Base-by-base conservation (phyloP, 1,284 basidiomycete species). In the Tylopilus sp. region DNA sequence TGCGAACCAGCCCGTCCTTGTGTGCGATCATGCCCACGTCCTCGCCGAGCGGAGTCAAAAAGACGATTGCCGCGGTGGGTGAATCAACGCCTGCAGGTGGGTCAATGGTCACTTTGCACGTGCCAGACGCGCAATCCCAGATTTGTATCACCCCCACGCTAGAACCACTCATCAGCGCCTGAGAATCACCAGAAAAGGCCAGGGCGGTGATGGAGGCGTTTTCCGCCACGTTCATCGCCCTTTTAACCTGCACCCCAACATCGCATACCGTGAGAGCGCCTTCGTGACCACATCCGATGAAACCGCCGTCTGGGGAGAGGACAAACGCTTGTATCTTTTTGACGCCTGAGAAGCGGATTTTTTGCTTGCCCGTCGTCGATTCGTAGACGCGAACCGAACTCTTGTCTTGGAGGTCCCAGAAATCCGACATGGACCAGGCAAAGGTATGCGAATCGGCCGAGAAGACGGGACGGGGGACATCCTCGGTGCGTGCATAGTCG, bases 281-380 rank as follows among this genome's bases (percentile, higher is more conserved):
- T 39, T 69, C 69, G 26, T 68, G 61, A 26, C 68, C 68, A 60
- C 69, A 70, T 9, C 53, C 65, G 29, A 70, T 51, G 2, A 57
- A 49, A 32, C 54, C 54, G 4, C 68, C 61, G 24, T 60, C 51
- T 0, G 49, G 47, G 8, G 68, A 68, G 7, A 58, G 24, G 33
- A 51, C 41, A 51, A 69, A 67, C 6, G 39, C 56, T 44, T 58
- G 57, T 5, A 68, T 54, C 26, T 70, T 70, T 39, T 59, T 67
- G 29, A 70, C 16, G 5, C 56, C 69, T 13, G 38, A 57, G 49
- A 69, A 54, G 26, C 65, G 65, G 33, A 32, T 13, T 38, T 58
- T 58, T 29, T 56, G 68, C 3, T 53, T 63, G 4, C 65, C 68
- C n/a, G 51, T 53, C 22, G 61, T 54, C 16, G 69, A 67, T 7